These are phyloP conservation scores for Ambispora gerdemannii DNA, from an alignment of 192 early-diverging fungal species.

Conservation along the genomic window DNA sequence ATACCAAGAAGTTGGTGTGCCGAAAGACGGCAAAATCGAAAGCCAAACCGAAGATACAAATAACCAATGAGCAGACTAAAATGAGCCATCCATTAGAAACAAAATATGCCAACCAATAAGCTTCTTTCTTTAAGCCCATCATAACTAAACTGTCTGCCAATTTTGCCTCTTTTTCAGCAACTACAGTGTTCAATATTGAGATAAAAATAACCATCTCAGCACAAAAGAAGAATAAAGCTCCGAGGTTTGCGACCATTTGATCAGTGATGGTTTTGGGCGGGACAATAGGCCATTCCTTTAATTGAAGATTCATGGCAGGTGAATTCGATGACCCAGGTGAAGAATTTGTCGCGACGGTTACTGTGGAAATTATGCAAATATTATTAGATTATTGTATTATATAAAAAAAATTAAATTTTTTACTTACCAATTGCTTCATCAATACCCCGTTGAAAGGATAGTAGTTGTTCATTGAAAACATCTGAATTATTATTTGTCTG, in stretches of 20 bases:
- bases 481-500: slow-evolving; percentile 58
- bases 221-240: slow-evolving; percentile 57
- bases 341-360: slow-evolving; percentile 15
- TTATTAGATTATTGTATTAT: not conserved
- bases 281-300: slow-evolving; percentile 71
- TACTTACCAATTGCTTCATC: slow-evolving; percentile 60
- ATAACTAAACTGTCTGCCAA: slow-evolving; percentile 70
- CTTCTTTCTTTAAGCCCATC: slow-evolving; percentile 68
- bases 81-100: slow-evolving; percentile 56
- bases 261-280: slow-evolving; percentile 52
- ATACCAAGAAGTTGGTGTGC: slow-evolving; percentile 54
- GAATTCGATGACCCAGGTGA: slow-evolving; percentile 29
- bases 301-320: slow-evolving; percentile 41
- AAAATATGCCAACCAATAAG: slow-evolving; percentile 69
- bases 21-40: slow-evolving; percentile 64
- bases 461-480: slow-evolving; percentile 56
- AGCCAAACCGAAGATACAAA: slow-evolving; percentile 53
- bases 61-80: slow-evolving; percentile 56
- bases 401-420: not conserved
- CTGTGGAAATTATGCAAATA: not conserved
- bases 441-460: slow-evolving; percentile 60
- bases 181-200: slow-evolving; percentile 62
- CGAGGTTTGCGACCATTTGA: slow-evolving; percentile 57
- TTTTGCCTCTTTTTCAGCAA: slow-evolving; percentile 70
- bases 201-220: slow-evolving; percentile 57